phyloP scores from a whole-genome alignment of 2,329 filamentous ascomycete species.

The Sclerotinia borealis region DNA sequence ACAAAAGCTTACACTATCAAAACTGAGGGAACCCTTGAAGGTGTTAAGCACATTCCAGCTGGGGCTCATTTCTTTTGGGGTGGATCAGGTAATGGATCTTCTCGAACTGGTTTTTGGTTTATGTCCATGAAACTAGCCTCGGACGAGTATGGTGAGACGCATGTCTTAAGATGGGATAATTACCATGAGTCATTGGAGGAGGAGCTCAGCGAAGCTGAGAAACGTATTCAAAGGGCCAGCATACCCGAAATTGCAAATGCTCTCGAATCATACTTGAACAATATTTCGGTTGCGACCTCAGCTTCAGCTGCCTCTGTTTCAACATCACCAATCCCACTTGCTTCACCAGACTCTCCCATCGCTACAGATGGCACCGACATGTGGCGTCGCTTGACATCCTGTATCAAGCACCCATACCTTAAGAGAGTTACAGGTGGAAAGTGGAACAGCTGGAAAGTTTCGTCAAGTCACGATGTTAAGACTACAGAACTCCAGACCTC shows the following conservation, averaged over 20 bases:
- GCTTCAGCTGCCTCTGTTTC: background rate
- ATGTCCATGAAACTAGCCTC: constrained; percentile 25
- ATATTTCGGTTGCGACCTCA: background rate
- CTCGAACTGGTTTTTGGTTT: constrained; percentile 54
- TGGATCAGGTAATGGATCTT: constrained; percentile 42
- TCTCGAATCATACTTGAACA: constrained; percentile 23
- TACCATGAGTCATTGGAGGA: constrained; percentile 49
- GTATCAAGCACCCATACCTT: constrained; percentile 42
- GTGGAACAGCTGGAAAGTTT: constrained; percentile 44
- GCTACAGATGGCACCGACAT: constrained; percentile 32
- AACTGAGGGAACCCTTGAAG: constrained; percentile 43
- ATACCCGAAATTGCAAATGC: constrained; percentile 25
- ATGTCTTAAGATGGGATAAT: constrained; percentile 49
- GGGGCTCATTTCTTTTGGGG: constrained; percentile 58
- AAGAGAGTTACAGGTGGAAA: constrained; percentile 41
- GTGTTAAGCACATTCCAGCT: constrained; percentile 48
- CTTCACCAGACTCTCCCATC: constrained; percentile 3
- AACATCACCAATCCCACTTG: background rate
- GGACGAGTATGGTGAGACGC: constrained; percentile 30
- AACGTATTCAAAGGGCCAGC: constrained; percentile 39
- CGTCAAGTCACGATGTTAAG: constrained; percentile 46
- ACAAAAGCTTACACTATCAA: constrained; percentile 42
- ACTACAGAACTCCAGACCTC: background rate
- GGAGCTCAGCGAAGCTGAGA: constrained; percentile 41
- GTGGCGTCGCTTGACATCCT: constrained; percentile 48